A percentile compares a stretch with the other conserved stretches of the same genome.
These are phyloP conservation scores for Spergularia bocconei DNA, from an alignment of 148 eudicot genomes.

Conservation along the genomic window DNA sequence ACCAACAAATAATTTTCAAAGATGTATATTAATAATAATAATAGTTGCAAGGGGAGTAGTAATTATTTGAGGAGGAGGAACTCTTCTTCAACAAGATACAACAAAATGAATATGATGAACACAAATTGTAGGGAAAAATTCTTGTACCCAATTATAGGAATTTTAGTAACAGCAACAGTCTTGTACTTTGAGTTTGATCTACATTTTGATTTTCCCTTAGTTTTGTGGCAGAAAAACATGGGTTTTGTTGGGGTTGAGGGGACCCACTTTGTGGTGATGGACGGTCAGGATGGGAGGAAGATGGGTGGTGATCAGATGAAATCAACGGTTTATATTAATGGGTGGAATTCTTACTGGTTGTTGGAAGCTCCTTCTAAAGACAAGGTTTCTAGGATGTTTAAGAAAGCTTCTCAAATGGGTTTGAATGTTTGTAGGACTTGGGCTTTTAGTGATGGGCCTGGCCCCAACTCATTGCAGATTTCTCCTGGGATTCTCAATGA, in stretches of 20 bases:
- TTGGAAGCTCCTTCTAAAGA: slow-evolving; percentile 36
- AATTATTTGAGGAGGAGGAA: not conserved
- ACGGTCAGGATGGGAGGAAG: not conserved
- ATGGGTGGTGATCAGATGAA: not conserved
- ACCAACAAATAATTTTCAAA: too few species aligned
- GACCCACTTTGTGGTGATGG: slow-evolving; percentile 25
- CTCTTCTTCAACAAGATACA: not conserved
- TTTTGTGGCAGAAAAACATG: slow-evolving; percentile 35
- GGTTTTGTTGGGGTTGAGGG: slow-evolving; percentile 32
- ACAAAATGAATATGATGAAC: not conserved
- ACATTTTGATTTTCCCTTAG: slow-evolving; percentile 27
- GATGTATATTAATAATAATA: too few species aligned
- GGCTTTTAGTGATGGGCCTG: slow-evolving; percentile 59
- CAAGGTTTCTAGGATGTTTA: slow-evolving; percentile 40
- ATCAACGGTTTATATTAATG: slow-evolving; percentile 39
- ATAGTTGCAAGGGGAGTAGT: not conserved
- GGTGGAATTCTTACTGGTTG: slow-evolving; percentile 63
- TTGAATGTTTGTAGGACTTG: slow-evolving; percentile 56
- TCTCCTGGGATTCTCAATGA: slow-evolving; percentile 46
- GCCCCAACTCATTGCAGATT: slow-evolving; percentile 47
- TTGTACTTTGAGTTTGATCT: slow-evolving; percentile 31
- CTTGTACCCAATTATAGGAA: slow-evolving; percentile 30
- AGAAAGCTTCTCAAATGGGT: slow-evolving; percentile 48
- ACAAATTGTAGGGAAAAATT: slow-evolving; percentile 24
- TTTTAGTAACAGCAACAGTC: slow-evolving; percentile 20